Base-by-base conservation (phyloP, 768 basidiomycete species). In the Inosperma sp. region DNA sequence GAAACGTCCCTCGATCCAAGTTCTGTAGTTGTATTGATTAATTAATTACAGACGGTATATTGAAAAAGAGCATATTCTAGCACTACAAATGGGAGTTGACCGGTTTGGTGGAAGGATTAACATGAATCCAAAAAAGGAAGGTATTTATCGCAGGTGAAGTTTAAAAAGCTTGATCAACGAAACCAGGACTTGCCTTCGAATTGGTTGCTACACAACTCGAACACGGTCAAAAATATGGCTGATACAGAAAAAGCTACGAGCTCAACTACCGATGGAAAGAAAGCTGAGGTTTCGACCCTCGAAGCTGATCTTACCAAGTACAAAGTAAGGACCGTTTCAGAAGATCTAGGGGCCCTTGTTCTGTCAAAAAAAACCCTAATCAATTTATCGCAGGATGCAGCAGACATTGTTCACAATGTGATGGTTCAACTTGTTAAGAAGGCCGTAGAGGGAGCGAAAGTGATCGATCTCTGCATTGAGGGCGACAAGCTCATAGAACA, bases 401-500 rank as follows among this genome's bases (percentile, higher is more conserved):
- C 90, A 50, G 91, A 94, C 59, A 92, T 95, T 70, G 85, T 89
- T 34, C 80, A 88, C 60, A 77, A 81, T 59, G 91, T 88, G 52
- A 80, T 88, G 65, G 89, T 89, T 72, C 87, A 86, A 73, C 78
- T 98, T 61, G 76, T 96, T 59, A 82, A 80, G 39, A 76, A 84
- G 51, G 74, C 74, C 56, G 73, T 87, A 10, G 88, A 91, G 64
- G 94, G 91, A 25, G 88, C 89, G 59, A 91, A 88, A 71, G 68
- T 88, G 57, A 76, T 94, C 71, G 92, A 96, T 72, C 80, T 98
- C 45, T 96, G 93, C 66, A 68, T 86, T 47, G 88, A 93, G 72
- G 95, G 93, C 53, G 95, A 98, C 78, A 90, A 86, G 70, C 81
- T 94, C 67, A 75, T 98, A 68, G 90, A 93, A 69, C 79, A 88